Evolutionary conservation across 176 grass and related monocot species (phyloP).

Genomic region (Poa pratensis): DNA sequence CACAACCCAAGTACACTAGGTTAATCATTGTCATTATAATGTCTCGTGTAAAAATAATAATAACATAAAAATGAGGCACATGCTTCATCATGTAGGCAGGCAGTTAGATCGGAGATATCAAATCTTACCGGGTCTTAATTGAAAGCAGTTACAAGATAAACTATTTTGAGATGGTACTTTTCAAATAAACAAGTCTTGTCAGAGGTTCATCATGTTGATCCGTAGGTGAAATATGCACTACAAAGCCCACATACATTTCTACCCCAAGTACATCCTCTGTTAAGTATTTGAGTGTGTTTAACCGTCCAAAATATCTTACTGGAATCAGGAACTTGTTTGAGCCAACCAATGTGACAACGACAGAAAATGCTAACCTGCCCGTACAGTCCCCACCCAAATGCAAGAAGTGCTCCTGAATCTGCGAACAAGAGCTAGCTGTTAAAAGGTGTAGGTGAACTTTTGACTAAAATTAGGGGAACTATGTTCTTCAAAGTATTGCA

Average conservation of each 20-base stretch:
- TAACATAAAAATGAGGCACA: background rate
- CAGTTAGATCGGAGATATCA: background rate
- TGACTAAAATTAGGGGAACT: background rate
- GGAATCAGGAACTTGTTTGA: constrained; percentile 10
- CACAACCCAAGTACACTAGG: background rate
- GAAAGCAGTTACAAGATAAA: background rate
- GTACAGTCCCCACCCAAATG: constrained; percentile 97
- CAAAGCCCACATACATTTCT: background rate
- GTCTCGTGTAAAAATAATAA: background rate
- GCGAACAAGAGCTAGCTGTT: constrained; percentile 34
- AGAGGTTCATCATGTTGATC: background rate
- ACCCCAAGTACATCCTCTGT: background rate
- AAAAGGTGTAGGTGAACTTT: constrained; percentile 7
- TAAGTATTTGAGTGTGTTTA: constrained; percentile 12
- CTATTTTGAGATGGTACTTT: background rate
- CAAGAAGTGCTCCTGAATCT: constrained; percentile 91
- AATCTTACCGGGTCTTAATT: background rate
- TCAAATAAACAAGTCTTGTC: background rate
- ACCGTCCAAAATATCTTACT: background rate
- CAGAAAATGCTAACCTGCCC: constrained; percentile 71
- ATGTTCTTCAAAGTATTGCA: background rate
- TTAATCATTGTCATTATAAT: background rate
- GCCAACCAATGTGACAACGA: constrained; percentile 2
- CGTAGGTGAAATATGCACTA: background rate
- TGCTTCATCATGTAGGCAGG: constrained; percentile 2